These are phyloP conservation scores for Pleurotus ostreatus DNA, from an alignment of 768 basidiomycete genomes.

Conservation along the genomic window DNA sequence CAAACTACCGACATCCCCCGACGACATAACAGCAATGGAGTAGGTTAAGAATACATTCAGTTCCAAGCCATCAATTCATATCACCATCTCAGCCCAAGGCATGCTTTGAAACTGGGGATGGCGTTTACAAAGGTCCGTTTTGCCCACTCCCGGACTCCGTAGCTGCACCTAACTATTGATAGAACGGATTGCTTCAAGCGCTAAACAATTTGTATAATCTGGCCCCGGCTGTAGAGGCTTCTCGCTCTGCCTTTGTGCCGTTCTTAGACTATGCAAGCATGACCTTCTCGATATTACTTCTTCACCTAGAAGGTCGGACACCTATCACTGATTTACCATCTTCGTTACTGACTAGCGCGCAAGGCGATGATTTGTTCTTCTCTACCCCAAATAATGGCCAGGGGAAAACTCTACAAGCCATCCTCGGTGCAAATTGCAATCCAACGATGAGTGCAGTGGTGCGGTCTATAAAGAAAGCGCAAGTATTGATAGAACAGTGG, in stretches of 20 bases:
- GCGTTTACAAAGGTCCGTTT: constrained; percentile 5
- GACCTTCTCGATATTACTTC: not conserved
- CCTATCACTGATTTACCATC: not conserved
- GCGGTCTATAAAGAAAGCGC: not conserved
- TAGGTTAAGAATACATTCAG: not conserved
- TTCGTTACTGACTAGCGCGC: not conserved
- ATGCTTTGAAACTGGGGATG: not conserved
- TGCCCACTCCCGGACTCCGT: not conserved
- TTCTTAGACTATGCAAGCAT: constrained; percentile 6
- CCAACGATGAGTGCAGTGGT: not conserved
- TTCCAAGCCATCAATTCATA: not conserved
- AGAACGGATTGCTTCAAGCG: constrained; percentile 4
- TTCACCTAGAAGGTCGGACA: not conserved
- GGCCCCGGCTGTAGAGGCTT: constrained; percentile 1
- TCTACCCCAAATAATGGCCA: not conserved
- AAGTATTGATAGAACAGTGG: not conserved
- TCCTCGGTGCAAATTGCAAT: not conserved
- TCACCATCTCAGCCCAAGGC: not conserved
- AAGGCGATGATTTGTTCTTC: constrained; percentile 5
- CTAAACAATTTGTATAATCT: constrained; percentile 1
- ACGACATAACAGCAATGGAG: not conserved
- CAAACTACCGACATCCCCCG: not conserved
- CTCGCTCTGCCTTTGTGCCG: constrained; percentile 6
- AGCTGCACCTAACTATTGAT: not conserved
- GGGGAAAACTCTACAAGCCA: not conserved